Evolutionary conservation across 331 rosid species (phyloP), one percentile per base, ranked within the genome.

Genomic region (Arachis monticola): DNA sequence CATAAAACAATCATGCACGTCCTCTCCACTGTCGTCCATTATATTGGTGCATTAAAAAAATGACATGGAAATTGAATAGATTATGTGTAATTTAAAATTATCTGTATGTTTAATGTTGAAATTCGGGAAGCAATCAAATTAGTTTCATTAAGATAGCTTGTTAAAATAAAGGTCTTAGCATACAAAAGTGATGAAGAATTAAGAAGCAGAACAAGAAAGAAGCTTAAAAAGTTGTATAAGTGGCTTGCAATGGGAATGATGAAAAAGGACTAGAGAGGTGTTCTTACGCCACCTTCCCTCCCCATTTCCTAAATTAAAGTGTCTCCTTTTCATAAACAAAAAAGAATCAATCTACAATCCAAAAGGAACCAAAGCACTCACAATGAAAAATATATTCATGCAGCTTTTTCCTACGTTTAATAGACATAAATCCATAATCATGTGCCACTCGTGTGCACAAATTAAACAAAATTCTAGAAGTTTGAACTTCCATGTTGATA

Each of bases 241-340:
- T 61, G 66, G 22, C 3, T 35, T 61, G 66, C 42, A 61, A 32
- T 61, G 66, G 65, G 42, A 70, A 55, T 38, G 17, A 17, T 17
- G 22, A 10, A 10, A 71, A 58, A n/a, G 47, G 50, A 38, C 45
- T 5, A 57, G 40, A 12, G 9, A 22, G 11, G 62, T 8, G 5
- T 2, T 17, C 22, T 13, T 38, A 47, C 7, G 12, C 10, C 66
- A 32, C 55, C 66, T 78, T 75, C 67, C 73, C 40, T 17, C 35
- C 38, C 44, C 69, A 65, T 81, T 76, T 72, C 80, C 57, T 64
- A 48, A 64, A 62, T 52, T 63, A 57, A 78, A 72, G 82, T 27
- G 13, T 2, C 31, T 46, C 27, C 65, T 74, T 55, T 78, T n/a
- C 60, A 69, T 47, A 52, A 58, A 42, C 66, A 71, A 50, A 64